Conservation (phyloP, 768 basidiomycete genomes). For the Sporobolomyces pararoseus region DNA sequence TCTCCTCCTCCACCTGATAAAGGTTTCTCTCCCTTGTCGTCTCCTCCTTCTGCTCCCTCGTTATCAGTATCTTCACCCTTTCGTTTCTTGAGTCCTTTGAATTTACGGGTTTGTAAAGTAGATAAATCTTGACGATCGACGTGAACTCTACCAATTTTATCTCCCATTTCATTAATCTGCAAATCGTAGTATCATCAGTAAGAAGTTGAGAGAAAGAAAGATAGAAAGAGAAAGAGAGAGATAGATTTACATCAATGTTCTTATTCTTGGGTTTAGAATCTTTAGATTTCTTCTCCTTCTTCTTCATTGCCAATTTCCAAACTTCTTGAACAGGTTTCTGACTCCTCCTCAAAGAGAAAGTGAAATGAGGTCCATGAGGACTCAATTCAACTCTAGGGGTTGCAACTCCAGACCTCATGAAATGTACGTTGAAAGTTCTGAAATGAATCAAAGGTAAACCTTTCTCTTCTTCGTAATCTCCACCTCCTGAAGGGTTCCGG, state of each 20-base stretch:
- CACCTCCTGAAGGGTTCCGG: not conserved
- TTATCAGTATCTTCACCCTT: conserved; percentile 37
- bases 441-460: conserved; percentile 78
- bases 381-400: conserved; percentile 75
- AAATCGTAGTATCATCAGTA: not conserved
- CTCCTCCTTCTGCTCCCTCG: conserved; percentile 1
- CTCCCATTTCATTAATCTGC: conserved; percentile 83
- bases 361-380: conserved; percentile 87
- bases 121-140: conserved; percentile 69
- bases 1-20: conserved; percentile 19
- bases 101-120: conserved; percentile 85
- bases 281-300: conserved; percentile 80
- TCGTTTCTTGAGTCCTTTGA: conserved; percentile 72
- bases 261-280: conserved; percentile 76
- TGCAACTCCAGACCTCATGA: conserved; percentile 71
- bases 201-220: not conserved
- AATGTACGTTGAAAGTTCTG: conserved; percentile 72
- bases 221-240: not conserved
- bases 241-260: conserved; percentile 70
- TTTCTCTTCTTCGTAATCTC: conserved; percentile 38
- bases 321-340: conserved; percentile 71
- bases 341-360: conserved; percentile 72
- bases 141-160: conserved; percentile 84
- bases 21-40: conserved; percentile 3
- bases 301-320: conserved; percentile 72